These are phyloP conservation scores for Ascochyta lentis DNA, from an alignment of 2,329 filamentous ascomycete species.

Conservation along the genomic window DNA sequence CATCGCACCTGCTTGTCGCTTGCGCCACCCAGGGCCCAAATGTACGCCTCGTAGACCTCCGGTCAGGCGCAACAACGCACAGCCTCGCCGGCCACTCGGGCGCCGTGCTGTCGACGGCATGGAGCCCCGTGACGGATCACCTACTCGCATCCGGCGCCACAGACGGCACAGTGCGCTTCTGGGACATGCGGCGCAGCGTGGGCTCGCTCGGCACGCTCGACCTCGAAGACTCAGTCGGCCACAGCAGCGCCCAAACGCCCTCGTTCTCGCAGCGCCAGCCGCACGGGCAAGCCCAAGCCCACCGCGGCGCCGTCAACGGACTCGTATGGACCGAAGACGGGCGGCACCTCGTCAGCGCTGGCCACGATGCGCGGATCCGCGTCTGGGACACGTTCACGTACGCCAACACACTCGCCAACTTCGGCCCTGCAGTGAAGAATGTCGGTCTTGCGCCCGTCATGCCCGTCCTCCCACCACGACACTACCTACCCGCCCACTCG, in stretches of 20 bases:
- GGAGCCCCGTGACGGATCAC: constrained; percentile 83
- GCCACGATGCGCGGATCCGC: constrained; percentile 82
- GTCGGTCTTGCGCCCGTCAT: constrained; percentile 51
- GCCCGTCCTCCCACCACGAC: constrained; percentile 64
- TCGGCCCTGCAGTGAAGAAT: constrained; percentile 83
- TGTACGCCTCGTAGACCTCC: constrained; percentile 84
- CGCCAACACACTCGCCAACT: constrained; percentile 86
- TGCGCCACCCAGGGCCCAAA: constrained; percentile 86
- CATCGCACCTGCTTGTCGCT: constrained; percentile 78
- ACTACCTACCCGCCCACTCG: constrained; percentile 61
- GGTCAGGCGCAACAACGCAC: constrained; percentile 73
- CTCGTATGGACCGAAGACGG: constrained; percentile 85
- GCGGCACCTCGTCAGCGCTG: constrained; percentile 75
- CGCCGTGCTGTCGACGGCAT: constrained; percentile 68
- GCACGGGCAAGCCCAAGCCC: constrained; percentile 62
- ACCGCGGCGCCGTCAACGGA: constrained; percentile 83
- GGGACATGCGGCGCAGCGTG: constrained; percentile 83
- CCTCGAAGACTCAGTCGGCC: constrained; percentile 79
- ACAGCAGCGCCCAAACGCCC: constrained; percentile 58
- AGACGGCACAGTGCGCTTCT: constrained; percentile 83
- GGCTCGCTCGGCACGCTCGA: constrained; percentile 79
- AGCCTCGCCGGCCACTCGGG: constrained; percentile 59
- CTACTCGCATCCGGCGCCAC: constrained; percentile 83
- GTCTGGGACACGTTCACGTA: constrained; percentile 85
- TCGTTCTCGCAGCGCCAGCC: constrained; percentile 44